Conservation (phyloP, 2,329 filamentous ascomycete genomes). For the Talaromyces funiculosus region DNA sequence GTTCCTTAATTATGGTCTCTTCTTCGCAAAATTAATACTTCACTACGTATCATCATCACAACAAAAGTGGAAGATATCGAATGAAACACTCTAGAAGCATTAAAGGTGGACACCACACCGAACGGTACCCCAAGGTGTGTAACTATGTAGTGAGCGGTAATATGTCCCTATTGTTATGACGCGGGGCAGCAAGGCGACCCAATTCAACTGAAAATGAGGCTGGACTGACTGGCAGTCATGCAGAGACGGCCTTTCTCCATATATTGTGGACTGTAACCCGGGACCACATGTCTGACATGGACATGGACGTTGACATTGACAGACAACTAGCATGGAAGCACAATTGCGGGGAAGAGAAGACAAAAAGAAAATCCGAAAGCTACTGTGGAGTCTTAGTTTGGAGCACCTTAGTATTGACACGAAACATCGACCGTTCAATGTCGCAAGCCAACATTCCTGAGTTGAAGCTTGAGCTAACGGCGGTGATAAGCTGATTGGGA, state of each 20-base stretch:
- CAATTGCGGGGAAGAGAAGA: conserved; percentile 1
- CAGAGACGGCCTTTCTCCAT: not conserved
- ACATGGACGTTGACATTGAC: not conserved
- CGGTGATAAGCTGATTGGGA: not conserved
- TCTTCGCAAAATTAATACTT: not conserved
- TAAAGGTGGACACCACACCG: not conserved
- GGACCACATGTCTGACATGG: not conserved
- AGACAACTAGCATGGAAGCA: not conserved
- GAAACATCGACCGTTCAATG: not conserved
- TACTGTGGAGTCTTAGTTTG: not conserved
- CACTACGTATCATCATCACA: too few relatives aligned
- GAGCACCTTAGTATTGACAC: not conserved
- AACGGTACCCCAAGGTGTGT: not conserved
- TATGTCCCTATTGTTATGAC: not conserved
- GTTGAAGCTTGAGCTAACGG: not conserved
- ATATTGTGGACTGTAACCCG: not conserved
- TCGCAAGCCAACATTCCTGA: conserved; percentile 1
- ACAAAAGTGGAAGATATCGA: too few relatives aligned
- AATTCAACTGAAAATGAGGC: conserved; percentile 1
- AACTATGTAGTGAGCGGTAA: too few relatives aligned
- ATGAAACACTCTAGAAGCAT: not conserved
- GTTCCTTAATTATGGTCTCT: not conserved
- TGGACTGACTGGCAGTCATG: not conserved
- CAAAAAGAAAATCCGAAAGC: not conserved
- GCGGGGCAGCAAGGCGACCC: conserved; percentile 3